phyloP scores from a whole-genome alignment of 1,284 basidiomycete species.

The Ceraceosorus guamensis region DNA sequence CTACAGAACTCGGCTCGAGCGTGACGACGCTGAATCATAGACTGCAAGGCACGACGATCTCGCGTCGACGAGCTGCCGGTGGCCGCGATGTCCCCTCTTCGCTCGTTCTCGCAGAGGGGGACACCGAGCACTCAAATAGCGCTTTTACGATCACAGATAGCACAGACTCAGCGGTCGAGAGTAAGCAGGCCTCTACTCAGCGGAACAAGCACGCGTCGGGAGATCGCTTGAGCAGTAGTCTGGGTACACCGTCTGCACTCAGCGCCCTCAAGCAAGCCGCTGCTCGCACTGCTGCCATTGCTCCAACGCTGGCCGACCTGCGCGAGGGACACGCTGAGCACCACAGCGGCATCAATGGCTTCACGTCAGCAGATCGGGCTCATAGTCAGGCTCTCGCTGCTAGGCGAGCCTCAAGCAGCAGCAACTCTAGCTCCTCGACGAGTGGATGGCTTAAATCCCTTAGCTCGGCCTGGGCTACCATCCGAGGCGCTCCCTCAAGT shows the following conservation, averaged over 20 bases:
- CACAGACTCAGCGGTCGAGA: no score
- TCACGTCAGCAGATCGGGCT: slow-evolving; percentile 11
- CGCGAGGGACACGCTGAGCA: no score
- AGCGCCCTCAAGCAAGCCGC: slow-evolving; percentile 27
- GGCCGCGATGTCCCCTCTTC: no score
- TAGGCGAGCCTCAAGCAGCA: slow-evolving; percentile 23
- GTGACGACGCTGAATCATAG: slow-evolving; percentile 18
- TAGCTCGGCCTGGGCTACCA: slow-evolving; percentile 27
- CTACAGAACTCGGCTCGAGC: slow-evolving; percentile 28
- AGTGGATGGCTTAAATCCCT: slow-evolving; percentile 30
- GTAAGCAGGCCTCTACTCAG: no score
- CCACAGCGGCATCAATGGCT: slow-evolving; percentile 1
- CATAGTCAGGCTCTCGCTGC: slow-evolving; percentile 10
- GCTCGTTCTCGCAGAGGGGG: no score
- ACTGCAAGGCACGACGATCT: background rate
- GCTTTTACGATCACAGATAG: background rate
- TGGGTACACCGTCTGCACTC: slow-evolving; percentile 17
- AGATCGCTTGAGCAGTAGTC: background rate
- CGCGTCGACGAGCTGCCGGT: no score
- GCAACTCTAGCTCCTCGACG: slow-evolving; percentile 15
- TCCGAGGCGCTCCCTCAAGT: slow-evolving; percentile 12
- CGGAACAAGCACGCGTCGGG: no score
- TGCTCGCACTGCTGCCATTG: slow-evolving; percentile 14
- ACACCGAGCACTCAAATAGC: background rate
- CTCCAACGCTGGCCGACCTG: background rate